These are phyloP conservation scores for Fonsecaea nubica DNA, from an alignment of 2,329 filamentous ascomycete species.

Conservation along the genomic window DNA sequence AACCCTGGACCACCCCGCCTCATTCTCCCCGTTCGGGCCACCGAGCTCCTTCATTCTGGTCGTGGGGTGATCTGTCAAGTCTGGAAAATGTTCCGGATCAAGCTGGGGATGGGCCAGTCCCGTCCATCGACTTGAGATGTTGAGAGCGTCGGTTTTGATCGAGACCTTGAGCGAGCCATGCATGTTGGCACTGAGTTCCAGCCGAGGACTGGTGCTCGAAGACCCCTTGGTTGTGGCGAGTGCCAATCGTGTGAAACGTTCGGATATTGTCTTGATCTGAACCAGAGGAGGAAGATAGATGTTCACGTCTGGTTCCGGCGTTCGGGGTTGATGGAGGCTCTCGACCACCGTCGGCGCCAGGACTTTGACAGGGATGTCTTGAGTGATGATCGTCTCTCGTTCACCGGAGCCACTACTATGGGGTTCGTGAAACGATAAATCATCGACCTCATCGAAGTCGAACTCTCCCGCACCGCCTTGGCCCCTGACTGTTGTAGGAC, in stretches of 20 bases:
- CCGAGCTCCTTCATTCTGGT: slow-evolving; percentile 72
- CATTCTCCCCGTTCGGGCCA: slow-evolving; percentile 67
- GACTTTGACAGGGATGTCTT: slow-evolving; percentile 94
- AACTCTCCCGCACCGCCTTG: slow-evolving; percentile 34
- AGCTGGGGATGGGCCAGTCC: slow-evolving; percentile 86
- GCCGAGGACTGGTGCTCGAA: slow-evolving; percentile 52
- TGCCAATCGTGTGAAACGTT: slow-evolving; percentile 90
- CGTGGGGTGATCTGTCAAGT: slow-evolving; percentile 80
- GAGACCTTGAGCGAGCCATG: slow-evolving; percentile 82
- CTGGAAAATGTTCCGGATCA: slow-evolving; percentile 74
- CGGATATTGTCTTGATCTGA: slow-evolving; percentile 91
- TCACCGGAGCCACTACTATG: slow-evolving; percentile 67
- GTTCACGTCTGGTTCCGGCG: slow-evolving; percentile 90
- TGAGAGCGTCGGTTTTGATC: slow-evolving; percentile 81
- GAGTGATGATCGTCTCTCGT: slow-evolving; percentile 89
- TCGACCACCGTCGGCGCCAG: slow-evolving; percentile 84
- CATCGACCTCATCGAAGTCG: slow-evolving; percentile 48
- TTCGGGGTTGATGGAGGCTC: slow-evolving; percentile 88
- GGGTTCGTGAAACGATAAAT: slow-evolving; percentile 51
- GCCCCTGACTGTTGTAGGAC: slow-evolving; percentile 38
- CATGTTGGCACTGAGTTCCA: slow-evolving; percentile 93
- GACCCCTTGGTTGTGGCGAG: slow-evolving; percentile 44
- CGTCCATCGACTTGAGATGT: slow-evolving; percentile 84
- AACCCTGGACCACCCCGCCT: slow-evolving; percentile 86
- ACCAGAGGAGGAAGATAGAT: slow-evolving; percentile 86